Conservation (phyloP, 257 asterid species). For the Solanum rostratum region DNA sequence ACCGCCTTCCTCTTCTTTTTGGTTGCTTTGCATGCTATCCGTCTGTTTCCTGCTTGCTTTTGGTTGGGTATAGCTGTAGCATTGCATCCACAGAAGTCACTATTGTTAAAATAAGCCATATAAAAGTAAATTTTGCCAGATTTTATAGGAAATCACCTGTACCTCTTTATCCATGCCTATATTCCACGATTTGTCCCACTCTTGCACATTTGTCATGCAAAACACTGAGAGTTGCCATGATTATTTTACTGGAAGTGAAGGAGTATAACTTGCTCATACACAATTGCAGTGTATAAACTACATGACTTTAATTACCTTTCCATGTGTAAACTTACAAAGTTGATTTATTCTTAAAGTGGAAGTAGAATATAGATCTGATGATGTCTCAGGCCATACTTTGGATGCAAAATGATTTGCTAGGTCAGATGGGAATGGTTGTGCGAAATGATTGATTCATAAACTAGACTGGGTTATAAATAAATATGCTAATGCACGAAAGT, state of each 20-base stretch:
- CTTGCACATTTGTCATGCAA: too few relatives aligned
- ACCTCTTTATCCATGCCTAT: too few relatives aligned
- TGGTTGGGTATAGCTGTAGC: too few relatives aligned
- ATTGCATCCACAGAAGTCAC: too few relatives aligned
- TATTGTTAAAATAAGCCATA: too few relatives aligned
- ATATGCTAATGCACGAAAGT: neutral
- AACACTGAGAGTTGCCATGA: too few relatives aligned
- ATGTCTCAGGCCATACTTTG: neutral
- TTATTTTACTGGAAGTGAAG: neutral
- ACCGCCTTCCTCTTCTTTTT: too few relatives aligned
- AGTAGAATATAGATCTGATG: neutral
- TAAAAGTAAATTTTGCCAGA: too few relatives aligned
- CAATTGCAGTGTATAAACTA: neutral
- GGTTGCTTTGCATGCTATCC: too few relatives aligned
- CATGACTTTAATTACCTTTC: neutral
- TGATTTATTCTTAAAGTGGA: neutral
- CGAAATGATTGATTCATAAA: neutral
- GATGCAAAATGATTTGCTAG: neutral
- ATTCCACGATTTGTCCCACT: too few relatives aligned
- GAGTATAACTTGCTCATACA: neutral
- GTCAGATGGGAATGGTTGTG: neutral
- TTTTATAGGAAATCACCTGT: too few relatives aligned
- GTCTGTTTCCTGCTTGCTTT: too few relatives aligned
- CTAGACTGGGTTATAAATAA: neutral
- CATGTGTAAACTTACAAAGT: neutral